A percentile compares a stretch with the other conserved stretches of the same genome.
Evolutionary conservation across 2,329 filamentous ascomycete genomes (phyloP).

Genomic region (Cryphonectria carpinicola): DNA sequence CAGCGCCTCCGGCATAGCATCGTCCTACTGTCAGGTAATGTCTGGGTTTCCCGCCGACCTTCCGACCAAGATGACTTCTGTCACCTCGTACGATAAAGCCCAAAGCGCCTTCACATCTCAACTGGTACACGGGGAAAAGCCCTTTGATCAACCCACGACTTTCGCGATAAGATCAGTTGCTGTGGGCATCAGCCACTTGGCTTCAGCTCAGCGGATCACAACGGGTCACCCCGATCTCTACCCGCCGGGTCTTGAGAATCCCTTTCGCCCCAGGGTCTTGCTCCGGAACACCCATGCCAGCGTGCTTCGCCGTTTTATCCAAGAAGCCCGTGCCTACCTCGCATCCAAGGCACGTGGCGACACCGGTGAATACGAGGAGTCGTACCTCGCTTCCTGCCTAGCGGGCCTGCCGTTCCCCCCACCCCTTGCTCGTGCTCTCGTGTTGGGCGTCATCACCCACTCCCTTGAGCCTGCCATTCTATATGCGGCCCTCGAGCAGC

Average conservation of each 20-base stretch:
- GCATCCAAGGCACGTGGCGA: background rate
- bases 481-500: conserved; percentile 17
- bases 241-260: background rate
- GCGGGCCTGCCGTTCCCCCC: conserved; percentile 19
- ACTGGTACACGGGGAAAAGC: background rate
- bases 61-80: background rate
- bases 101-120: background rate
- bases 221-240: conserved; percentile 15
- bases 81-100: background rate
- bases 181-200: background rate
- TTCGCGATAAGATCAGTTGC: background rate
- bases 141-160: conserved; percentile 1
- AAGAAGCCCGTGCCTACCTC: conserved; percentile 11
- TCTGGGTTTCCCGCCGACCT: background rate
- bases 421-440: conserved; percentile 11
- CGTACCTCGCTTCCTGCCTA: conserved; percentile 10
- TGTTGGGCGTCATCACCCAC: conserved; percentile 5
- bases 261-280: conserved; percentile 20
- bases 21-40: conserved; percentile 14
- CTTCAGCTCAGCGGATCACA: conserved; percentile 7
- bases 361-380: background rate
- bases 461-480: conserved; percentile 19
- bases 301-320: background rate
- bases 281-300: background rate
- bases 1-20: background rate